Percentiles rank a stretch among this genome's conserved stretches.
Conservation (phyloP, 2,329 filamentous ascomycete species). For the Trichoderma sp. region DNA sequence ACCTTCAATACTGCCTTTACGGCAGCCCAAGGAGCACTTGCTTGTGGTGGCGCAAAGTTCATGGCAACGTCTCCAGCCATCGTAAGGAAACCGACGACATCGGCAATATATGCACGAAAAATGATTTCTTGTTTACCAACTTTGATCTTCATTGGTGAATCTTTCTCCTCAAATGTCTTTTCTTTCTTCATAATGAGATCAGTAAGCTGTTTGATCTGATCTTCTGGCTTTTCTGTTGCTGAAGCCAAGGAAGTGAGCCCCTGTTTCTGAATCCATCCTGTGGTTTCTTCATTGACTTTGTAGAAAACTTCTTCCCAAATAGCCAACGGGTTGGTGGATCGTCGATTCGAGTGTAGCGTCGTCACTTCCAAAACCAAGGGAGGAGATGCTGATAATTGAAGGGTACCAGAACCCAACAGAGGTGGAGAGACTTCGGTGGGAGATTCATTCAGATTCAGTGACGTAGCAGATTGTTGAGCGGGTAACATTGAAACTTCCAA, state of each 20-base stretch:
- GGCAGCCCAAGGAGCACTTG: constrained; percentile 21
- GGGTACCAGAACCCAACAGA: no score
- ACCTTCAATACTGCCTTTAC: constrained; percentile 16
- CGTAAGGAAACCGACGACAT: constrained; percentile 14
- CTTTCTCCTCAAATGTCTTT: not conserved
- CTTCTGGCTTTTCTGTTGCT: not conserved
- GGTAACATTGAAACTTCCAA: no score
- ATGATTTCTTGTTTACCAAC: constrained; percentile 1
- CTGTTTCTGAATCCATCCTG: constrained; percentile 10
- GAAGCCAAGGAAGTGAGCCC: not conserved
- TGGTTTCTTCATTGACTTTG: not conserved
- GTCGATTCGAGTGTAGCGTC: not conserved
- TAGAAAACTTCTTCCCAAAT: constrained; percentile 1
- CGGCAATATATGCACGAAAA: constrained; percentile 6
- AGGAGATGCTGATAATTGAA: not conserved
- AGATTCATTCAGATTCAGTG: no score
- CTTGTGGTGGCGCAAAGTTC: constrained; percentile 5
- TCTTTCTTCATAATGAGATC: not conserved
- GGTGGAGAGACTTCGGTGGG: no score
- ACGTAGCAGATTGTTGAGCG: no score
- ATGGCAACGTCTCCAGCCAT: constrained; percentile 7
- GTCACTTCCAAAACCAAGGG: not conserved
- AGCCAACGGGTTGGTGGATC: not conserved
- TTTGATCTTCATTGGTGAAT: not conserved
- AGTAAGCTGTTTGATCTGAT: not conserved